A percentile compares a stretch with the other conserved stretches of the same genome.
phyloP scores from a whole-genome alignment of 2,329 filamentous ascomycete species.

The Colletotrichum agaves region DNA sequence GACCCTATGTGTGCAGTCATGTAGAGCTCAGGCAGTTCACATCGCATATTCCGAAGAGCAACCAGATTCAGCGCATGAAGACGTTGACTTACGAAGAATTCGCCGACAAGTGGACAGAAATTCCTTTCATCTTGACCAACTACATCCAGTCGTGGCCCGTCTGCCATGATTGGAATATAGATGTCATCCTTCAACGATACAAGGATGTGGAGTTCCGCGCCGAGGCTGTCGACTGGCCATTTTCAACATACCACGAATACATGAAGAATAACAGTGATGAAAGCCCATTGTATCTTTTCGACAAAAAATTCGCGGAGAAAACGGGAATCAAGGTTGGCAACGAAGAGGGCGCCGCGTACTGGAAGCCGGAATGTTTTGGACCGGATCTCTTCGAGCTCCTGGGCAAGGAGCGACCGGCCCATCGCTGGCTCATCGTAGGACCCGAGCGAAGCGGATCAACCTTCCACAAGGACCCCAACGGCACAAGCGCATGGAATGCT shows the following conservation, averaged over 20 bases:
- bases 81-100: constrained; percentile 80
- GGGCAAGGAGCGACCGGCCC: constrained; percentile 81
- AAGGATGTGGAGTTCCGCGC: constrained; percentile 79
- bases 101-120: constrained; percentile 77
- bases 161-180: constrained; percentile 77
- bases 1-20: constrained; percentile 90
- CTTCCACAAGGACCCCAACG: constrained; percentile 88
- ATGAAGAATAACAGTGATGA: constrained; percentile 85
- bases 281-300: constrained; percentile 92
- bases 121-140: constrained; percentile 86
- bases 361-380: constrained; percentile 85
- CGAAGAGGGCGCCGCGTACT: constrained; percentile 69
- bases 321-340: constrained; percentile 76
- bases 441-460: constrained; percentile 89
- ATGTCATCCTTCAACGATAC: constrained; percentile 73
- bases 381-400: constrained; percentile 86
- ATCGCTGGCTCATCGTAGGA: constrained; percentile 92
- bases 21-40: constrained; percentile 74
- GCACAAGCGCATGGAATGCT: constrained; percentile 90
- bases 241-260: constrained; percentile 84
- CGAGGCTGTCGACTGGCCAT: constrained; percentile 92
- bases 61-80: constrained; percentile 76
- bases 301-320: constrained; percentile 86
- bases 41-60: constrained; percentile 75
- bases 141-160: constrained; percentile 87